Evolutionary conservation across 768 basidiomycete genomes (phyloP), one percentile per base, ranked within the genome.

Genomic region (Mycena crocata): DNA sequence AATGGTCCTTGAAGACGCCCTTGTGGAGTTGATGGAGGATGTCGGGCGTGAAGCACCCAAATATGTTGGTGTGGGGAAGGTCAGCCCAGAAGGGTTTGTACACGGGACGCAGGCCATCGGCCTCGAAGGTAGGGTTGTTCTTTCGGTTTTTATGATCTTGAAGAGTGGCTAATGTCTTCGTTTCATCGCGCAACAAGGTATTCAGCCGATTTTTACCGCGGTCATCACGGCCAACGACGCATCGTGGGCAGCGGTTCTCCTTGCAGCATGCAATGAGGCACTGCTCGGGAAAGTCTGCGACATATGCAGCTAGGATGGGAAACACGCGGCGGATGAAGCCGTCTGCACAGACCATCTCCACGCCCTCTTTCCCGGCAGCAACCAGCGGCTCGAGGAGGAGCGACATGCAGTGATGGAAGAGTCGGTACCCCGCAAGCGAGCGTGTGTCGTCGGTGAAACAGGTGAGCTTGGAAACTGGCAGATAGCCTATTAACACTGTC

Each of bases 21-120:
- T 83, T 79, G 68, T 81, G 78, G 1, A 83, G 67, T 66, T 83
- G 80, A 66, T 83, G 82, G 6, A 83, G 45, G 17, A 46, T 21
- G 35, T 37, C 35, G 35, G 35, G 35, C 35, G 35, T 37, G 15
- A 37, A 37, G n/a, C 44, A 45, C 17, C 66, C 3, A 68, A 79
- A 80, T 48, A 82, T 82, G 57, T 82, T 58, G 57, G 65, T 62
- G 64, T 77, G 72, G 0, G 79, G 80, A 14, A 81, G 68, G 28
- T 77, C 63, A 3, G 40, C 51, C 80, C 80, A 80, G 65, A 79
- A 80, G 6, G 77, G 80, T 13, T 14, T 3, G 50, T 31, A 51
- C 12, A 51, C 50, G 8, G 50, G 5, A 23, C 50, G 50, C 3
- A 51, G 3, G 15, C 50, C 50, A 8, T 51, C 50, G 21, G 28